Percentiles rank a stretch among this genome's conserved stretches.
phyloP scores from a whole-genome alignment of 2,329 filamentous ascomycete genomes.

The Cordyceps militaris region DNA sequence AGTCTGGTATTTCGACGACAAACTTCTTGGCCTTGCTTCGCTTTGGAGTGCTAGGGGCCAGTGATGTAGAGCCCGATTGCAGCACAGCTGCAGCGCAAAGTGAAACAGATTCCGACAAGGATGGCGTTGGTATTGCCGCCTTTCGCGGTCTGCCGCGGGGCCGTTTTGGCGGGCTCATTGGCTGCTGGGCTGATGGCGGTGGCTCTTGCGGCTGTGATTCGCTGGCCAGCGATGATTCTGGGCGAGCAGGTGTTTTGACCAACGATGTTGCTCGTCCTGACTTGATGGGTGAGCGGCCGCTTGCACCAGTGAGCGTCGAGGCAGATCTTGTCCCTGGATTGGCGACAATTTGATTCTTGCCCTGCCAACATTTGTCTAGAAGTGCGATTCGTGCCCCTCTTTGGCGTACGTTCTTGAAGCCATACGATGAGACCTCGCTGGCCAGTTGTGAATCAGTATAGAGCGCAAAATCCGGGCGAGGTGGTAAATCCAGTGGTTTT shows the following conservation, averaged over 20 bases:
- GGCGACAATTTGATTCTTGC: slow-evolving; percentile 35
- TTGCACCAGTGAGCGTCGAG: slow-evolving; percentile 14
- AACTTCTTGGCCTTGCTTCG: slow-evolving; percentile 15
- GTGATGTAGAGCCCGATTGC: not conserved
- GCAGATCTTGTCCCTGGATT: slow-evolving; percentile 16
- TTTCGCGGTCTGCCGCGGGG: slow-evolving; percentile 19
- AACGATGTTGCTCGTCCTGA: slow-evolving; percentile 9
- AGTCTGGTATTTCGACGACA: slow-evolving; percentile 45
- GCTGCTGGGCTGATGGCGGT: slow-evolving; percentile 29
- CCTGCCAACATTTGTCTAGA: slow-evolving; percentile 64
- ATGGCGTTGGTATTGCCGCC: not conserved
- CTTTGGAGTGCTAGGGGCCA: slow-evolving; percentile 14
- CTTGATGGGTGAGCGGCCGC: slow-evolving; percentile 14
- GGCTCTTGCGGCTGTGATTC: slow-evolving; percentile 25
- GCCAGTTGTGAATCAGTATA: slow-evolving; percentile 58
- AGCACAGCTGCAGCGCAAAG: not conserved
- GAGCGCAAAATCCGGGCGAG: slow-evolving; percentile 50
- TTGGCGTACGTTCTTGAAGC: slow-evolving; percentile 65
- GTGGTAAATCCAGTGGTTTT: not conserved
- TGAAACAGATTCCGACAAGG: slow-evolving; percentile 2
- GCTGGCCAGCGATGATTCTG: slow-evolving; percentile 8
- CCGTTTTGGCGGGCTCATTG: slow-evolving; percentile 27
- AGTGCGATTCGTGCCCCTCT: slow-evolving; percentile 63
- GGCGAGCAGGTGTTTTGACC: slow-evolving; percentile 9
- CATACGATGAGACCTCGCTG: slow-evolving; percentile 55